Evolutionary conservation across 129 eudicot species (phyloP), one percentile per base, ranked within the genome.

Genomic region (Pseudognaphalium luteoalbum): DNA sequence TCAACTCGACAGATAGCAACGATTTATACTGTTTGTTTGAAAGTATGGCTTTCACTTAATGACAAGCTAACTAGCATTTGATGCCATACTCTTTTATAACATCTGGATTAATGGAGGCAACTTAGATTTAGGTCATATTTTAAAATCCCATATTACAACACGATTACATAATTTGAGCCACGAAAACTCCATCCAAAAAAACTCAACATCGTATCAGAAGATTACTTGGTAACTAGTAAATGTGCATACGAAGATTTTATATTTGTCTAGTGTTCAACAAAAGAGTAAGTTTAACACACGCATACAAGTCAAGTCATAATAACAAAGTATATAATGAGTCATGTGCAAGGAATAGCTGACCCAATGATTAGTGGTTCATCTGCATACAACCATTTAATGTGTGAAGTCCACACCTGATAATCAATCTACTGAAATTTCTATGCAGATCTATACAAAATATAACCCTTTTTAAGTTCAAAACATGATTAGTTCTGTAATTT

Each of bases 301-400:
- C 15, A 3, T n/a, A 72, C 8, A 33, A 34, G 68, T 2, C 34
- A 73, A 37, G 29, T n/a, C 65, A 21, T 34, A 59, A 58, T 35
- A 57, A 8, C 35, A 35, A 5, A 34, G 54, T 58, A 58, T 37
- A 73, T 37, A 34, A 37, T 30, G 4, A 70, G 41, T 71, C 33
- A 58, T 58, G 77, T 25, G 68, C 57, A 39, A 59, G 35, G 7
- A 54, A 54, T 17, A 16, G 76, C n/a, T 39, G 32, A 11, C 52
- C 5, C 30, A 0, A 9, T 12, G 0, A 22, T 59, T 22, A 59
- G 64, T 12, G 6, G 33, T 59, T 33, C 65, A 59, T 59, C 32
- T 59, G 30, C 65, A 21, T 21, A 21, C 30, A 19, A 59, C 30
- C 30, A 28, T 59, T 21, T 59, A 59, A 20, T 60, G 32, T 8